These are phyloP conservation scores for Ramaria rubella DNA, from an alignment of 768 basidiomycete genomes.

Conservation along the genomic window DNA sequence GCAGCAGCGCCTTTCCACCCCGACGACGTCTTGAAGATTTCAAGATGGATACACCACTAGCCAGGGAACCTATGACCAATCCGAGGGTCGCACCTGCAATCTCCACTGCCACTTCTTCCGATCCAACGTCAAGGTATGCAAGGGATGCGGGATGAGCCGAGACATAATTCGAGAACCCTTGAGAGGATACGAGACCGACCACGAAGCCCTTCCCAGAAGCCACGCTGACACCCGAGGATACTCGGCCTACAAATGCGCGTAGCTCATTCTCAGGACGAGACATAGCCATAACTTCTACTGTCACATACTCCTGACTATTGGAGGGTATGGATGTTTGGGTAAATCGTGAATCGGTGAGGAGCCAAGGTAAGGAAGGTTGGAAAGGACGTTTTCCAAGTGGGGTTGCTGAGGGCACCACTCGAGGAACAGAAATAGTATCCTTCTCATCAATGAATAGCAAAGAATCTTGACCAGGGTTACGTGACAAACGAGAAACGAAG, in stretches of 20 bases:
- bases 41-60: neutral
- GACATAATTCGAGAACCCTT: neutral
- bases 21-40: neutral
- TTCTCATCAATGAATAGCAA: constrained; percentile 22
- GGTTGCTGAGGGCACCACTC: constrained; percentile 23
- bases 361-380: neutral
- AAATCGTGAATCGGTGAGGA: neutral
- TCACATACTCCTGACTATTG: neutral
- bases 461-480: neutral
- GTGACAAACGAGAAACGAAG: neutral
- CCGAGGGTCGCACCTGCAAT: neutral
- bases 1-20: neutral
- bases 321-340: neutral
- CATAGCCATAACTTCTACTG: neutral
- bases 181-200: neutral
- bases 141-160: neutral
- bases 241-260: neutral
- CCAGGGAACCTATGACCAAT: neutral
- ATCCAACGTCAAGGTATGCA: neutral
- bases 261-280: neutral
- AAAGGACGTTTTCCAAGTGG: neutral
- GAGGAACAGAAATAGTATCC: constrained; percentile 24
- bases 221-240: neutral
- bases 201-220: neutral
- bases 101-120: neutral